phyloP scores from a whole-genome alignment of 2,329 filamentous ascomycete species.

The Phyllosticta citribraziliensis region DNA sequence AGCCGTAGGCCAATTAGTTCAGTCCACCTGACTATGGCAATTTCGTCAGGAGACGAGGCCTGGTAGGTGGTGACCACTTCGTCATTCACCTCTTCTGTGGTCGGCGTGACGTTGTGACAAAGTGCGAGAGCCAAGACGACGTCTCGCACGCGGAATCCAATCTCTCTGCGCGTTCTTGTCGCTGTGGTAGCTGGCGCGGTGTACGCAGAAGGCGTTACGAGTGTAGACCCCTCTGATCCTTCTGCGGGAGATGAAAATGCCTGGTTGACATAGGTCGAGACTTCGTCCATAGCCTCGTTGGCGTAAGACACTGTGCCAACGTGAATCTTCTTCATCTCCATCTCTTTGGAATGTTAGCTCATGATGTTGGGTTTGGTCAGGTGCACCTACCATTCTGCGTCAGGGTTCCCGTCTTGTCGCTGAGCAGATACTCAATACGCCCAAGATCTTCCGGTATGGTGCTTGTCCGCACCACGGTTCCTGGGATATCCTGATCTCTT shows the following conservation, averaged over 20 bases:
- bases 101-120: slow-evolving; percentile 96
- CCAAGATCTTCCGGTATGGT: slow-evolving; percentile 96
- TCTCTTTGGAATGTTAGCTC: slow-evolving; percentile 45
- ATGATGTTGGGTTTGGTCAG: slow-evolving; percentile 3
- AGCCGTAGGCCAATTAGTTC: slow-evolving; percentile 83
- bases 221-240: slow-evolving; percentile 22
- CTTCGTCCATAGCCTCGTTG: slow-evolving; percentile 98
- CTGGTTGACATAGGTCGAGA: slow-evolving; percentile 74
- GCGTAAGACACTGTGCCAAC: slow-evolving; percentile 97
- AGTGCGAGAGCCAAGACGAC: slow-evolving; percentile 84
- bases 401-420: slow-evolving; percentile 95
- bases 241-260: slow-evolving; percentile 48
- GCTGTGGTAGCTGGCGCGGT: slow-evolving; percentile 51
- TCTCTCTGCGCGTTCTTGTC: slow-evolving; percentile 83
- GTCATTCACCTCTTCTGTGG: slow-evolving; percentile 72
- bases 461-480: slow-evolving; percentile 87
- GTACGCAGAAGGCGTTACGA: slow-evolving; percentile 67
- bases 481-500: slow-evolving; percentile 77
- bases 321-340: slow-evolving; percentile 98
- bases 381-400: slow-evolving; percentile 65
- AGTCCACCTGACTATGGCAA: slow-evolving; percentile 94
- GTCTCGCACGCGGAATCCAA: slow-evolving; percentile 85
- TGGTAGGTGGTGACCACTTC: slow-evolving; percentile 76
- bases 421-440: slow-evolving; percentile 89
- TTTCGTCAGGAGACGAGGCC: slow-evolving; percentile 94